Evolutionary conservation across 2,329 filamentous ascomycete species (phyloP), one percentile per base, ranked within the genome.

Genomic region (Monosporascus cannonballus): DNA sequence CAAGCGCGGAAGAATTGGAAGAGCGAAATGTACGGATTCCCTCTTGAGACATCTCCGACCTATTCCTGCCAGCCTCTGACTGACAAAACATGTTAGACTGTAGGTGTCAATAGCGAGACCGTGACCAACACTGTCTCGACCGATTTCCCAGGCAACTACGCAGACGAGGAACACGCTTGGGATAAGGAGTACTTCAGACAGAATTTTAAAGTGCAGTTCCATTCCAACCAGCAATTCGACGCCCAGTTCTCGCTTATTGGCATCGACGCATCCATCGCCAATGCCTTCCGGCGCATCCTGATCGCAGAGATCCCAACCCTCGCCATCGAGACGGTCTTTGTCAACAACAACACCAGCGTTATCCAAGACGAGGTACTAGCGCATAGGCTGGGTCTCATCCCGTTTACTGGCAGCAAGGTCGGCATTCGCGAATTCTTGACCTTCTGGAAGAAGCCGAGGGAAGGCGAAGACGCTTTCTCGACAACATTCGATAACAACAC

Each of bases 361-460:
- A 94, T 99, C 65, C 93, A 97, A 70, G 94, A 99, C 68, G 94
- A 99, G 76, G 93, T 99, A 4, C 85, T 99, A 49, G 87, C 92
- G 17, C 89, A 94, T 69, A 83, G 94, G 45, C 78, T 99, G 34
- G 94, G 94, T 54, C 83, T 99, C 46, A 87, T 99, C 51, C 94
- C 95, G 18, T 86, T 99, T 61, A 87, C 86, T 59, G 94, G 90
- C 60, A 83, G 84, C 56, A 83, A 85, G 59, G 80, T 88, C 51
- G 92, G 89, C 49, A 77, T 99, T 51, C 76, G 76, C 53, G 83
- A 87, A 62, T 92, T 85, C 76, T 78, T 97, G 74, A 85, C 85
- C 68, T 95, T 89, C 85, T 91, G 83, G 72, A 83, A 83, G 70
- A 90, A 89, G 71, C 82, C 87, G 11, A 73, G 70, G 24, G 76